Conservation (phyloP, 2,329 filamentous ascomycete species). For the Colletotrichum abscissum region DNA sequence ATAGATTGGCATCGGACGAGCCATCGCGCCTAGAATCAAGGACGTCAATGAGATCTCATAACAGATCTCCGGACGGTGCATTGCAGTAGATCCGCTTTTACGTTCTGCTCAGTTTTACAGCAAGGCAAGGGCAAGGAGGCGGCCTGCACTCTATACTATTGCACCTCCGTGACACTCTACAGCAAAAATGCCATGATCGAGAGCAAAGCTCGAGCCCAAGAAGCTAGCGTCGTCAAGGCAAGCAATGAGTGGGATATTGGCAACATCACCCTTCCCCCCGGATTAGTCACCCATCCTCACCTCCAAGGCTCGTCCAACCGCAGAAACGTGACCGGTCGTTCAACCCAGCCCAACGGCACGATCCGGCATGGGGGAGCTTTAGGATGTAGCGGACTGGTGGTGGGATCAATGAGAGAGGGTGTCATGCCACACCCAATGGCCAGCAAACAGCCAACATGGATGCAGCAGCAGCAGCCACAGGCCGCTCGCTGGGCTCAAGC, state of each 20-base stretch:
- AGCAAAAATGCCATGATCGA: not conserved
- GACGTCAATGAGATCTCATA: not conserved
- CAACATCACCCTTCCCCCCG: not conserved
- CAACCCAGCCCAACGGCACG: conserved; percentile 14
- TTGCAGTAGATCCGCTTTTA: not conserved
- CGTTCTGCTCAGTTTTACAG: not conserved
- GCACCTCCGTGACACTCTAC: not conserved
- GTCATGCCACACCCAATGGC: not conserved
- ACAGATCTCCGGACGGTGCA: not conserved
- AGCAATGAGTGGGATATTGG: not conserved
- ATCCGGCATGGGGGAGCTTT: not conserved
- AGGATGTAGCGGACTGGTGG: not conserved
- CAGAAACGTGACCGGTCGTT: not conserved
- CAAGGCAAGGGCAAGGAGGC: not conserved
- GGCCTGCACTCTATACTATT: not conserved
- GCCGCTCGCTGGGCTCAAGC: not conserved
- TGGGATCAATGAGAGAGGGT: not conserved
- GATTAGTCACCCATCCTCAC: conserved; percentile 16
- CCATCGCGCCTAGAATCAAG: too few relatives aligned
- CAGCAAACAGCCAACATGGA: not conserved
- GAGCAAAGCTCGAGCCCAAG: not conserved
- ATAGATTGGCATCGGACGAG: too few relatives aligned
- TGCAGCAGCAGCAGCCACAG: conserved; percentile 3
- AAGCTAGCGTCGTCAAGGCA: too few relatives aligned
- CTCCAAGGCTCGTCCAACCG: not conserved